Percentiles rank a stretch among this genome's conserved stretches.
Conservation (phyloP, 305 asterid genomes). For the Fraxinus sp. region DNA sequence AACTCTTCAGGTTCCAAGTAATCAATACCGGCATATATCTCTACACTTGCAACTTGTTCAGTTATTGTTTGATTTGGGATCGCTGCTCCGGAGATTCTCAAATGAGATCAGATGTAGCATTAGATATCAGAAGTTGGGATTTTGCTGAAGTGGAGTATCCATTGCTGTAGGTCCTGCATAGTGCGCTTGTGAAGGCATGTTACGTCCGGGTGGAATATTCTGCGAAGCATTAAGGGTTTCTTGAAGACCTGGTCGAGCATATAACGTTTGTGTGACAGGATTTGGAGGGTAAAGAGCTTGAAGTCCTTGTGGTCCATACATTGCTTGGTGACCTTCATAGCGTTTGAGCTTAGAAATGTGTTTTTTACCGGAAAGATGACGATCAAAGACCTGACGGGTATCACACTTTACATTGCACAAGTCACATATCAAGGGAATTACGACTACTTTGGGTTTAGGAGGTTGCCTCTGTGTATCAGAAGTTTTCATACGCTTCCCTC, state of each 20-base stretch:
- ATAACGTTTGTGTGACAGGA: slow-evolving; percentile 17
- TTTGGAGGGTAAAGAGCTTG: slow-evolving; percentile 34
- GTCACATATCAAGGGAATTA: slow-evolving; percentile 30
- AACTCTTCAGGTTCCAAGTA: not conserved
- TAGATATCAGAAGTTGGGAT: not conserved
- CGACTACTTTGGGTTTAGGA: slow-evolving; percentile 23
- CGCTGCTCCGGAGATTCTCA: not conserved
- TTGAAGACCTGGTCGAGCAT: slow-evolving; percentile 23
- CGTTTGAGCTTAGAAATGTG: slow-evolving; percentile 28
- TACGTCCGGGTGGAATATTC: slow-evolving; percentile 7
- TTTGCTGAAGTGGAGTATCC: not conserved
- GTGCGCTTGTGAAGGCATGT: slow-evolving; percentile 19
- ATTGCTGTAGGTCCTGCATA: slow-evolving; percentile 4
- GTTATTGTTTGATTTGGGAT: not conserved
- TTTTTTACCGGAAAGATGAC: slow-evolving; percentile 28
- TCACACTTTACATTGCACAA: slow-evolving; percentile 35
- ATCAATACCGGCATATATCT: not conserved
- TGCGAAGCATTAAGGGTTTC: slow-evolving; percentile 17
- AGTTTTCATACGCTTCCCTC: slow-evolving; percentile 25
- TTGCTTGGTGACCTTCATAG: slow-evolving; percentile 30
- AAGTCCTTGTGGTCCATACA: slow-evolving; percentile 27
- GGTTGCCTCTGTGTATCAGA: slow-evolving; percentile 16
- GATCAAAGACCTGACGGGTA: slow-evolving; percentile 27
- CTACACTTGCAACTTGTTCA: not conserved
- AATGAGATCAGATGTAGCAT: not conserved